These are phyloP conservation scores for Diaporthe capsici DNA, from an alignment of 2,329 filamentous ascomycete genomes.

Conservation along the genomic window DNA sequence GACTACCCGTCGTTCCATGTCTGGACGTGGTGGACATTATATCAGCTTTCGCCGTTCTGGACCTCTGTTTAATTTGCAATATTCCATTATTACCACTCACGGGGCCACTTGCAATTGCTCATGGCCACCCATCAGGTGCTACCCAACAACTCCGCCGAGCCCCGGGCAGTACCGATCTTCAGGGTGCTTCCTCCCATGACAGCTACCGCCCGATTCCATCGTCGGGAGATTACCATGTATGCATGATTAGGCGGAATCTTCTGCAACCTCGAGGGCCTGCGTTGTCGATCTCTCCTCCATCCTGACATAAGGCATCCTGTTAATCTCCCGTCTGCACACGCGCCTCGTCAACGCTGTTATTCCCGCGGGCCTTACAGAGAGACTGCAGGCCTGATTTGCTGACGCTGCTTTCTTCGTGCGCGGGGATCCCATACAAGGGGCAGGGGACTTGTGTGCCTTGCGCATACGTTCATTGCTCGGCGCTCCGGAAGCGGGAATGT, in stretches of 20 bases:
- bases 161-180: background rate
- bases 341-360: background rate
- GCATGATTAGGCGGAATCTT: background rate
- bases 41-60: background rate
- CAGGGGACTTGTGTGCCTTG: background rate
- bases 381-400: constrained; percentile 26
- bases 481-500: background rate
- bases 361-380: constrained; percentile 7
- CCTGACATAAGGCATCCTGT: constrained; percentile 12
- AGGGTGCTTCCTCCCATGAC: background rate
- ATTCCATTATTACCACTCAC: background rate
- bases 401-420: background rate
- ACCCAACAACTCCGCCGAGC: background rate
- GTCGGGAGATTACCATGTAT: constrained; percentile 3
- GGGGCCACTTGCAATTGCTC: no score
- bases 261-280: constrained; percentile 16
- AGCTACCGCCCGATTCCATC: background rate
- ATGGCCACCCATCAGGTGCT: background rate
- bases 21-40: background rate
- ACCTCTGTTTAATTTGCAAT: background rate
- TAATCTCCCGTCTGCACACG: constrained; percentile 19
- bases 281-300: constrained; percentile 20
- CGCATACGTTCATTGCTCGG: background rate
- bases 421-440: background rate
- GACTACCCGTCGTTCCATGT: background rate